Evolutionary conservation across 2,329 filamentous ascomycete genomes (phyloP), one percentile per base, ranked within the genome.

Genomic region (Stachybotrys elegans): DNA sequence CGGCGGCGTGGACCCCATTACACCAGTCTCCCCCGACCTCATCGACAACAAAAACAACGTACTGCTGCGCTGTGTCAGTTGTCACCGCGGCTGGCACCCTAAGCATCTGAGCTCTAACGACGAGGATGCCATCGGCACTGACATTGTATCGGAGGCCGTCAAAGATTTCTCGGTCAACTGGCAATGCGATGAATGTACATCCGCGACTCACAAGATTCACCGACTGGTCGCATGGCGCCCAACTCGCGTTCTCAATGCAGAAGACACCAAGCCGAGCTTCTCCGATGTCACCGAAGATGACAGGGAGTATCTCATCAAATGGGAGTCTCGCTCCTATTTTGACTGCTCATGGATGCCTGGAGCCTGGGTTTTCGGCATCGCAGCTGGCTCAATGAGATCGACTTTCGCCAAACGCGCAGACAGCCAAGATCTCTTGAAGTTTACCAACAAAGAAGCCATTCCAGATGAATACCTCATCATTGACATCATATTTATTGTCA

Each of bases 301-400:
- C n/a, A 91, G 91, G 51, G 89, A 96, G 53, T 98, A 97, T 57
- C 76, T 98, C 3, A 69, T 98, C 54, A 95, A 93, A 60, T 97
- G 91, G 88, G 81, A 86, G 36, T 72, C 74, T 0, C 75, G 79
- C 44, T 95, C 92, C 0, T 94, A 96, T 57, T 85, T 83, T 50
- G 84, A 88, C 51, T 88, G 87, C 43, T 75, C 73, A 6, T 98
- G 94, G 93, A 86, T 89, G 75, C 81, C 89, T 9, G 93, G 92
- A 12, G 76, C 85, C 14, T 98, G 93, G 93, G 77, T 95, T 1
- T 92, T 80, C 72, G 89, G 90, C 6, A 73, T 85, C 9, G 78
- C 79, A 14, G 68, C 76, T 12, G 55, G 66, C 4, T 46, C 62
- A 0, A 94, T 87, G 82, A 81, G 89, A 14, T 79, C 74, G 9